Percentiles rank a stretch among this genome's conserved stretches.
Evolutionary conservation across 768 basidiomycete species (phyloP).

Genomic region (Nevesoporus exiguus): DNA sequence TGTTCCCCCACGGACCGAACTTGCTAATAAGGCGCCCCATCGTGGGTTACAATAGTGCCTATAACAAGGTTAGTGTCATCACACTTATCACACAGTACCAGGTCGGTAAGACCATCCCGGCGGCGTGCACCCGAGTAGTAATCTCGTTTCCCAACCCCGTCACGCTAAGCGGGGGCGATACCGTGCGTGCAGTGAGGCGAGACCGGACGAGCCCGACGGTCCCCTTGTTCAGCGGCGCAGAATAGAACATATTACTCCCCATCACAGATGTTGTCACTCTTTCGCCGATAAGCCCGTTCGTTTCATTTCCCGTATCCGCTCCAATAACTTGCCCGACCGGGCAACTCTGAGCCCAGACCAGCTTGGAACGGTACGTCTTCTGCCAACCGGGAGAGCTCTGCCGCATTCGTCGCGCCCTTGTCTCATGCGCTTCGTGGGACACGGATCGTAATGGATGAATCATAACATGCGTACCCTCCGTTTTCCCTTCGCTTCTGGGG

Average conservation of each 20-base stretch:
- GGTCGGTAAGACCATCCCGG: background rate
- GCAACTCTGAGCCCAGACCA: constrained; percentile 13
- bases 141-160: background rate
- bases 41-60: background rate
- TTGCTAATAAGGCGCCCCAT: background rate
- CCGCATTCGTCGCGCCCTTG: background rate
- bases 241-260: background rate
- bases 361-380: background rate
- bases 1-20: background rate
- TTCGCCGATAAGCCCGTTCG: background rate
- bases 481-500: background rate
- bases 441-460: background rate
- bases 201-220: background rate
- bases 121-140: background rate
- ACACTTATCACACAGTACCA: background rate
- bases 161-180: constrained; percentile 4
- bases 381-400: background rate
- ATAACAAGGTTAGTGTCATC: background rate
- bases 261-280: constrained; percentile 1
- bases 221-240: background rate
- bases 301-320: constrained; percentile 6
- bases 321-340: background rate
- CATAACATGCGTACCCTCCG: background rate
- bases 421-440: background rate
- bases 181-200: background rate